A percentile compares a stretch with the other conserved stretches of the same genome.
These are phyloP conservation scores for Citrus cavaleriei DNA, from an alignment of 345 rosid genomes.

Conservation along the genomic window DNA sequence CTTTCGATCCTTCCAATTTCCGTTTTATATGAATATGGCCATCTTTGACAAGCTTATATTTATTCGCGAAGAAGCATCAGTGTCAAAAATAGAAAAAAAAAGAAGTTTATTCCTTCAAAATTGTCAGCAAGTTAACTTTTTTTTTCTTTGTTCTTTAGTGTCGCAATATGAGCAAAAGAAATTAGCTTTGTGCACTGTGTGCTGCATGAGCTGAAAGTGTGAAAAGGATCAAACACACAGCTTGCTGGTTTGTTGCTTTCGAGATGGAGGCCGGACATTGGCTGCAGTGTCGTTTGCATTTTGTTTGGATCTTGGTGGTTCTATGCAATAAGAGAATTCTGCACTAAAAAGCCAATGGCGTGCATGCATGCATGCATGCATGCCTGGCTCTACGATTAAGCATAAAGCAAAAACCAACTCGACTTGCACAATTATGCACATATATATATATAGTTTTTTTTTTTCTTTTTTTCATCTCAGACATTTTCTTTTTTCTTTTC, in stretches of 20 bases:
- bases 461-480: no score
- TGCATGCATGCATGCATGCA: background rate
- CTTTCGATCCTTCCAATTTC: no score
- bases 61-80: background rate
- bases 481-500: no score
- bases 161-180: background rate
- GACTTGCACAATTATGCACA: no score
- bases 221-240: constrained; percentile 2
- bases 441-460: no score
- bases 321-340: background rate
- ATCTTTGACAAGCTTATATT: background rate
- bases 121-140: background rate
- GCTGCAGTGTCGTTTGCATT: background rate
- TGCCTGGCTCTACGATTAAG: background rate
- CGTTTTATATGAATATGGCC: no score
- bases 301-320: background rate
- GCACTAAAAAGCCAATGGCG: background rate
- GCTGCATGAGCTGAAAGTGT: constrained; percentile 9
- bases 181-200: background rate
- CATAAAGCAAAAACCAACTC: background rate
- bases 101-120: background rate
- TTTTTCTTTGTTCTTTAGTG: background rate
- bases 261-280: constrained; percentile 1
- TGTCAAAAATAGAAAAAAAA: background rate
- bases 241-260: constrained; percentile 18